Evolutionary conservation across 176 grass and related monocot species (phyloP), one percentile per base, ranked within the genome.

Genomic region (Carex scoparia): DNA sequence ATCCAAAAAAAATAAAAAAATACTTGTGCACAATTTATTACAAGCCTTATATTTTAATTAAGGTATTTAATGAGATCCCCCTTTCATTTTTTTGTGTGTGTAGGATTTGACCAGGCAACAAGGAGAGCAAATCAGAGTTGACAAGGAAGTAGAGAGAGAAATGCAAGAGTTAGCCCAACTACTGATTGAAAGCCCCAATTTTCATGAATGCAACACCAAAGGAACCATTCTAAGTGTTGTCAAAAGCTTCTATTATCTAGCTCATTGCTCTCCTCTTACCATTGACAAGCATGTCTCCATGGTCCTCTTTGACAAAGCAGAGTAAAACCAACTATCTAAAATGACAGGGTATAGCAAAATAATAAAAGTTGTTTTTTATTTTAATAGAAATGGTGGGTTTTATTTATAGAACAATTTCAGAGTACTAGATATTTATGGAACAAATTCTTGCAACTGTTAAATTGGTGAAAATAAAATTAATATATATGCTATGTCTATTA

Each of bases 171-270:
- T 86, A n/a, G 59, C 65, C 12, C 76, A 86, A 1, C 18, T 64
- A 9, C 31, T 81, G 14, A 48, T 86, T 16, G 12, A 81, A 42
- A 79, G 32, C 23, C 79, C 76, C 75, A 81, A 65, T 79, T 80
- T 42, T 44, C 85, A 80, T 77, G 80, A 67, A 79, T 80, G 40
- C 76, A 70, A 57, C 15, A 86, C 61, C 37, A 86, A 86, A 75
- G 38, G 61, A 71, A 86, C 85, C 44, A 80, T 86, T 46, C 75
- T 86, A 2, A 60, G 46, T 69, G 75, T 86, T 19, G 85, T 86
- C 19, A 86, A 71, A 67, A 86, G 85, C 75, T 86, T 61, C 13
- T 86, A 60, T 56, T 86, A 86, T 68, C 62, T 86, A 23, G 85
- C 85, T n/a, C 75, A 81, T 81, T 86, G 85, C 61, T 11, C 85